Conservation (phyloP, 345 rosid species). For the Bruguiera parviflora region DNA sequence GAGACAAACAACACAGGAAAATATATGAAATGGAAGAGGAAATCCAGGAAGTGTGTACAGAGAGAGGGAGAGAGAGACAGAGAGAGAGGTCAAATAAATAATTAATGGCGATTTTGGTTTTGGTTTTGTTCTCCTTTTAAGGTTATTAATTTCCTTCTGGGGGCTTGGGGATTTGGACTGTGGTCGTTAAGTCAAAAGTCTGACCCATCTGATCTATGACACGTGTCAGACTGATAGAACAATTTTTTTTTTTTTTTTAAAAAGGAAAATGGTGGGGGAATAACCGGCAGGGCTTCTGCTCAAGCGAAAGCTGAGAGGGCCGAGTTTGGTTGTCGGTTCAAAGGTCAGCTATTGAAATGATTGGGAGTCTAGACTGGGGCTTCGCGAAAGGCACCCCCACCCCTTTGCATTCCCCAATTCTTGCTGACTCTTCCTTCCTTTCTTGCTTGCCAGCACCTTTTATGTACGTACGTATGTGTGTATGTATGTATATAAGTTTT, state of each 20-base stretch:
- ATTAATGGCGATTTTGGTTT: background rate
- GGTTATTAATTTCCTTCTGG: background rate
- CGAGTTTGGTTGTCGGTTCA: slow-evolving; percentile 40
- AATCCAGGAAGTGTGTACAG: background rate
- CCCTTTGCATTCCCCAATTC: background rate
- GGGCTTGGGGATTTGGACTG: slow-evolving; percentile 43
- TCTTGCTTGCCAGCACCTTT: too few species aligned
- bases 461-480: too few species aligned
- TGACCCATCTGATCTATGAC: slow-evolving; percentile 46
- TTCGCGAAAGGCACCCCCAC: background rate
- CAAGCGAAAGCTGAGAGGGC: slow-evolving; percentile 7
- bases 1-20: slow-evolving; percentile 17
- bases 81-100: slow-evolving; percentile 35
- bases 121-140: background rate
- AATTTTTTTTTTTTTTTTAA: too few species aligned
- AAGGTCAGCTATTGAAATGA: slow-evolving; percentile 64
- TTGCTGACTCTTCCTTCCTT: background rate
- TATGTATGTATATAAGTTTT: too few species aligned
- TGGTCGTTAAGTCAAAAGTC: slow-evolving; percentile 43
- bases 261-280: slow-evolving; percentile 41
- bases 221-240: slow-evolving; percentile 40
- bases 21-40: slow-evolving; percentile 25
- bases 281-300: slow-evolving; percentile 54
- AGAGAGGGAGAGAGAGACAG: slow-evolving; percentile 12
- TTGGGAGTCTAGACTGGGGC: slow-evolving; percentile 38